Base-by-base conservation (phyloP, 2,329 filamentous ascomycete genomes). In the Incumbomyces lentus region DNA sequence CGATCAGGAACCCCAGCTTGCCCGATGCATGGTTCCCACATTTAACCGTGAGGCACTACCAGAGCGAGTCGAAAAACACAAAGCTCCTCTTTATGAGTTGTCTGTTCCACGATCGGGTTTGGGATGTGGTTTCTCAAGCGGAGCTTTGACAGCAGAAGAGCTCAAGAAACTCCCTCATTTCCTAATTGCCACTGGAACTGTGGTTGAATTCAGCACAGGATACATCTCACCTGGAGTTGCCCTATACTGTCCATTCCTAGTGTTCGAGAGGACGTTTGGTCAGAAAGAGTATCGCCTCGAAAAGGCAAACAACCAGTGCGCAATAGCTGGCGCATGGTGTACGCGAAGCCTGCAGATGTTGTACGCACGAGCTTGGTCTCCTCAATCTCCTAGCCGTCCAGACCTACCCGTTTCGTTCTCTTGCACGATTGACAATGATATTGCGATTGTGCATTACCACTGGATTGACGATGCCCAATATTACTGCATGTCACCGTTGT, bases 221-320 rank as follows among this genome's bases (percentile, higher is more conserved):
- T 49, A 49, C 29, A 39, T 51, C 7, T 29, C 44, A 14, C 44
- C 52, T n/a, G 49, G 52, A 2, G 41, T 47, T 6, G 30, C 41
- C 11, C 35, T 49, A 17, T 50, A 49, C 30, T 49, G 48, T 31
- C 48, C 45, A 14, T 55, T 55, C 39, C 42, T 55, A 10, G 48
- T 49, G 6, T 55, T 55, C 33, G 51, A 55, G 36, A 43, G 50
- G 26, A 48, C 49, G 2, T 48, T 49, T 30, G 51, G 52, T 17
- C 48, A 50, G 26, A 48, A 45, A 30, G 43, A 55, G 37, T 39
- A 49, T n/a, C 46, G 48, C 3, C 44, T 55, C 12, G 52, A 55
- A 22, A 30, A 35, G 6, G 52, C 52, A 11, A 55, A 53, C 38
- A 55, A 55, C 32, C 50, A 52, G 35, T 55, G 51, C 35, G 52